Conservation (phyloP, 805 yeast genomes). For the Debaryomyces castellii region DNA sequence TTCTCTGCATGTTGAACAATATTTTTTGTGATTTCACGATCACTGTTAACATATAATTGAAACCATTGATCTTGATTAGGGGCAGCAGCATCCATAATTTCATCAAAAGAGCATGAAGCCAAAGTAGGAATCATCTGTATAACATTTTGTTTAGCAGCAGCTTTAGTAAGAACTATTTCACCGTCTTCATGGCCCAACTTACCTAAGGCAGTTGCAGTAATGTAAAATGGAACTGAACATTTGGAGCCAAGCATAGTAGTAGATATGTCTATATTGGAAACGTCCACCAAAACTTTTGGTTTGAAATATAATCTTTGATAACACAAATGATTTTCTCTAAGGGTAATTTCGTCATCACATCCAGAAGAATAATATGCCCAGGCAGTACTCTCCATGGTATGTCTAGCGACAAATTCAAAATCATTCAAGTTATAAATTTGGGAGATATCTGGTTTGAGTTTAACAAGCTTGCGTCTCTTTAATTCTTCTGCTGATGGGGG, state of each 20-base stretch:
- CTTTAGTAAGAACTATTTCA: slow-evolving; percentile 79
- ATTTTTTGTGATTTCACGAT: slow-evolving; percentile 60
- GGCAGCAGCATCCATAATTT: slow-evolving; percentile 68
- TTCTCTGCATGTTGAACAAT: slow-evolving; percentile 70
- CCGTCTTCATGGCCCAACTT: slow-evolving; percentile 93
- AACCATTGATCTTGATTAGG: slow-evolving; percentile 81
- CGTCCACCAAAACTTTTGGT: slow-evolving; percentile 82
- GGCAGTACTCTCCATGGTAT: slow-evolving; percentile 69
- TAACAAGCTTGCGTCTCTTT: slow-evolving; percentile 21
- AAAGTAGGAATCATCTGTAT: slow-evolving; percentile 92
- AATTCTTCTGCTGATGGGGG: slow-evolving; percentile 27
- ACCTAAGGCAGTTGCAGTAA: slow-evolving; percentile 90
- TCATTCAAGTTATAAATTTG: slow-evolving; percentile 78
- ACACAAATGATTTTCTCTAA: slow-evolving; percentile 88
- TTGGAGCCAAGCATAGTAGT: slow-evolving; percentile 76
- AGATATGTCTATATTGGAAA: slow-evolving; percentile 63
- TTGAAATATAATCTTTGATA: slow-evolving; percentile 86
- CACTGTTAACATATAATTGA: slow-evolving; percentile 81
- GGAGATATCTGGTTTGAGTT: slow-evolving; percentile 63
- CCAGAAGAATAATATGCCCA: slow-evolving; percentile 95
- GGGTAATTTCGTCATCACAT: slow-evolving; percentile 87
- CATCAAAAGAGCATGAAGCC: slow-evolving; percentile 87
- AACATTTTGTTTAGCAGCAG: slow-evolving; percentile 66
- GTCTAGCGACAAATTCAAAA: slow-evolving; percentile 83
- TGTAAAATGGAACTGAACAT: slow-evolving; percentile 77